Percentiles rank a stretch among this genome's conserved stretches.
Evolutionary conservation across 169 alveolate genomes (phyloP).

Genomic region (Plasmodium vinckei): DNA sequence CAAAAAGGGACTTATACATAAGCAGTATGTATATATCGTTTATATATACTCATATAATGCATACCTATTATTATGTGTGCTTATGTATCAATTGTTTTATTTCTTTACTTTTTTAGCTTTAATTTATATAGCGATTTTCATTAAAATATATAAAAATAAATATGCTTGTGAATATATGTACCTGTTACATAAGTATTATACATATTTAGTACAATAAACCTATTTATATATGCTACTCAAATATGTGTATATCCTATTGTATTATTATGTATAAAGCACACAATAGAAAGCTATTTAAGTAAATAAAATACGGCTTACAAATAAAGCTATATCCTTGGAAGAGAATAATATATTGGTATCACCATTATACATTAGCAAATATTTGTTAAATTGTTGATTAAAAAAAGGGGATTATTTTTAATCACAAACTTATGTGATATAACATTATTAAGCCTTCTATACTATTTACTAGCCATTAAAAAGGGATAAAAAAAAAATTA

Average conservation of each 20-base stretch:
- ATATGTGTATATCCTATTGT: no score
- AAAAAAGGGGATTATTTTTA: neutral
- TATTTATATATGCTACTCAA: no score
- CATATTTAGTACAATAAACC: neutral
- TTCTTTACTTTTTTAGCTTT: no score
- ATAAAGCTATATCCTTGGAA: no score
- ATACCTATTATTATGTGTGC: neutral
- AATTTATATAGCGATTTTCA: no score
- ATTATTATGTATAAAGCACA: no score
- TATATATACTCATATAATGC: neutral
- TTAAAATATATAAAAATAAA: neutral
- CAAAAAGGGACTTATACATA: neutral
- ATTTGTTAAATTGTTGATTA: neutral
- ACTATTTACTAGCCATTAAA: neutral
- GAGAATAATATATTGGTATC: neutral
- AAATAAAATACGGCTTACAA: neutral
- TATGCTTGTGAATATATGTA: neutral
- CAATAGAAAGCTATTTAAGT: neutral
- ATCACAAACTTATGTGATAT: neutral
- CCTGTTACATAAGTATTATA: neutral
- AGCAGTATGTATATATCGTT: neutral
- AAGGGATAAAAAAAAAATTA: constrained; percentile 2
- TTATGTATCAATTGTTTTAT: neutral
- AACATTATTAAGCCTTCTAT: neutral
- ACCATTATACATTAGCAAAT: neutral